These are phyloP conservation scores for Penicillium maclennaniae DNA, from an alignment of 495 filamentous ascomycete genomes.

Conservation along the genomic window DNA sequence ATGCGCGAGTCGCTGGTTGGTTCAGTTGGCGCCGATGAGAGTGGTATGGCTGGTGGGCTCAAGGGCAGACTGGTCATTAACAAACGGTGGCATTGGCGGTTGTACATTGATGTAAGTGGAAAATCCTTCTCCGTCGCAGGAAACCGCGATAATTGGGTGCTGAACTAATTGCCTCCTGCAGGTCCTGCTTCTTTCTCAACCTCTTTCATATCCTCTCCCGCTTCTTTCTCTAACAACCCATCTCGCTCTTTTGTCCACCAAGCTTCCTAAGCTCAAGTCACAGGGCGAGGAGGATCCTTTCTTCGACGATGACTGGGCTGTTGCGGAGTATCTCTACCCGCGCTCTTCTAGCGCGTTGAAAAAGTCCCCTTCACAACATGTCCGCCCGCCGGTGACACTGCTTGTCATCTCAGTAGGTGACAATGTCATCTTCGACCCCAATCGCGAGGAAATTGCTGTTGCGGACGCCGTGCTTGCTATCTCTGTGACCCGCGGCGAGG, in stretches of 20 bases:
- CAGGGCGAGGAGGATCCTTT: conserved; percentile 90
- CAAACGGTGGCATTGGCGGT: conserved; percentile 85
- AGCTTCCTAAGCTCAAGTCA: conserved; percentile 77
- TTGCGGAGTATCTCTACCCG: conserved; percentile 71
- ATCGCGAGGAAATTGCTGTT: conserved; percentile 83
- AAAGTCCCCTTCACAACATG: conserved; percentile 20
- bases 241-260: conserved; percentile 86
- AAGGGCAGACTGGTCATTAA: conserved; percentile 77
- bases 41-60: conserved; percentile 56
- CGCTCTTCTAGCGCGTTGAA: conserved; percentile 23
- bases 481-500: conserved; percentile 50
- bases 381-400: conserved; percentile 76
- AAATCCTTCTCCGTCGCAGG: no score
- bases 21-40: conserved; percentile 21
- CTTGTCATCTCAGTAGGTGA: conserved; percentile 81
- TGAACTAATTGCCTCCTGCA: conserved; percentile 28
- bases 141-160: not conserved
- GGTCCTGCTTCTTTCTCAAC: conserved; percentile 91
- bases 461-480: conserved; percentile 84
- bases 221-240: conserved; percentile 90
- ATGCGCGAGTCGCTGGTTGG: conserved; percentile 84
- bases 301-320: conserved; percentile 98
- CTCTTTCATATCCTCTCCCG: conserved; percentile 85
- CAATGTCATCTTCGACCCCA: conserved; percentile 92
- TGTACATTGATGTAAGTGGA: conserved; percentile 84